A percentile compares a stretch with the other conserved stretches of the same genome.
These are phyloP conservation scores for Pseudogymnoascus pannorum DNA, from an alignment of 2,329 filamentous ascomycete species.

Conservation along the genomic window DNA sequence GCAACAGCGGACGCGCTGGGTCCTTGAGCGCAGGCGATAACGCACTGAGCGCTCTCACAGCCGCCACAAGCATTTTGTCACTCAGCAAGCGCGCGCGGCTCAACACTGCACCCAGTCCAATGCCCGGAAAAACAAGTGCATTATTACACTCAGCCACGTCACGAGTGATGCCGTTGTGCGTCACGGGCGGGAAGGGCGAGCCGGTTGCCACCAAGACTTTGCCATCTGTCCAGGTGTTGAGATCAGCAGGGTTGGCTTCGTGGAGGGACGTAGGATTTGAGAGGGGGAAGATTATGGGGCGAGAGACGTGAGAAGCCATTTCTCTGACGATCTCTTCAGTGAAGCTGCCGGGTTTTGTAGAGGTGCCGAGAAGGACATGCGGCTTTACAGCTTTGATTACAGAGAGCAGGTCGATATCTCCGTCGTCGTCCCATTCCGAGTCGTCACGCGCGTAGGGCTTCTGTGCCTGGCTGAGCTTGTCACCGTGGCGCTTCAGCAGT, in stretches of 20 bases:
- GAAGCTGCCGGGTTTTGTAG: conserved; percentile 69
- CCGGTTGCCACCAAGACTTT: conserved; percentile 75
- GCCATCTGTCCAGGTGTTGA: conserved; percentile 72
- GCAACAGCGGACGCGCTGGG: conserved; percentile 58
- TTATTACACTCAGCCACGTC: conserved; percentile 79
- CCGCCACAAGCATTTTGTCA: conserved; percentile 75
- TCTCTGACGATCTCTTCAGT: conserved; percentile 59
- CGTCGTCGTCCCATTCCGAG: conserved; percentile 52
- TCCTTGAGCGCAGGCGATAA: conserved; percentile 64
- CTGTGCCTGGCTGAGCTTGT: conserved; percentile 61
- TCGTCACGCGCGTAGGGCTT: conserved; percentile 57
- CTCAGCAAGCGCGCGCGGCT: conserved; percentile 60
- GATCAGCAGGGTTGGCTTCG: conserved; percentile 70
- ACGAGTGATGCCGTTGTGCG: conserved; percentile 44
- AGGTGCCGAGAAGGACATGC: conserved; percentile 77
- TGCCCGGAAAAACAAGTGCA: conserved; percentile 76
- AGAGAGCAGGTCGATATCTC: conserved; percentile 51
- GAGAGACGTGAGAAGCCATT: conserved; percentile 65
- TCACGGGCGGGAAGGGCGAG: conserved; percentile 71
- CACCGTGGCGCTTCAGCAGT: conserved; percentile 54
- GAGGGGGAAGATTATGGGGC: conserved; percentile 73
- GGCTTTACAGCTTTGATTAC: conserved; percentile 67
- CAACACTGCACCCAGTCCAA: conserved; percentile 72
- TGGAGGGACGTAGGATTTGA: conserved; percentile 81
- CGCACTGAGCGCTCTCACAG: conserved; percentile 63